Base-by-base conservation (phyloP, 495 filamentous ascomycete species). In the Xylaria castorea region DNA sequence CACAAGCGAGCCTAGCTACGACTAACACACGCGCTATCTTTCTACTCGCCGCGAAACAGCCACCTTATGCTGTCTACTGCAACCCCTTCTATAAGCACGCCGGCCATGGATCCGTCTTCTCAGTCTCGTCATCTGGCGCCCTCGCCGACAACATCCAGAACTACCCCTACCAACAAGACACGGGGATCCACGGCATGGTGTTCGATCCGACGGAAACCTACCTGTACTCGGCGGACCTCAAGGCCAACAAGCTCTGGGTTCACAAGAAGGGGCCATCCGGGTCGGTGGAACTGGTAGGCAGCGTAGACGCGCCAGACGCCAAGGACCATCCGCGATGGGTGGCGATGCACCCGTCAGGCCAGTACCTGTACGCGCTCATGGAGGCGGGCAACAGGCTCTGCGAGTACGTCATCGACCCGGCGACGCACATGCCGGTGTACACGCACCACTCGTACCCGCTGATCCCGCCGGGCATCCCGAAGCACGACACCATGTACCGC, bases 81-180 rank as follows among this genome's bases (percentile, higher is more conserved):
- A 94, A 94, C 80, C 92, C 93, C 48, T 96, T 96, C 83, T 96
- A 96, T 85, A 90, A 92, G 34, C 84, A 94, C 80, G 93, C 92
- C 61, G 92, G 92, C 58, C 92, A 86, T 78, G 92, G 92, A 55
- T 93, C 93, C 76, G 89, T 94, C 77, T 94, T 94, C 81, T 90
- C 90, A 27, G 90, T 92, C 42, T 88, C 89, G 66, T 46, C 80
- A 30, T 82, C 88, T 6, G 93, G 93, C 40, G 80, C 79, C 22
- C 87, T 96, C 30, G 85, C 87, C 20, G 79, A 84, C 76, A 93
- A 93, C 80, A 83, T 94, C 64, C 93, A 96, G 75, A 93, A 94
- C 80, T 94, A 92, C 82, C 88, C 90, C 64, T 93, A 94, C 78
- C 86, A 89, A 57, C 81, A 84, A 46, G 88, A 92, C 79, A 92